Base-by-base conservation (phyloP, 2,329 filamentous ascomycete genomes). In the Arthroderma uncinatum region DNA sequence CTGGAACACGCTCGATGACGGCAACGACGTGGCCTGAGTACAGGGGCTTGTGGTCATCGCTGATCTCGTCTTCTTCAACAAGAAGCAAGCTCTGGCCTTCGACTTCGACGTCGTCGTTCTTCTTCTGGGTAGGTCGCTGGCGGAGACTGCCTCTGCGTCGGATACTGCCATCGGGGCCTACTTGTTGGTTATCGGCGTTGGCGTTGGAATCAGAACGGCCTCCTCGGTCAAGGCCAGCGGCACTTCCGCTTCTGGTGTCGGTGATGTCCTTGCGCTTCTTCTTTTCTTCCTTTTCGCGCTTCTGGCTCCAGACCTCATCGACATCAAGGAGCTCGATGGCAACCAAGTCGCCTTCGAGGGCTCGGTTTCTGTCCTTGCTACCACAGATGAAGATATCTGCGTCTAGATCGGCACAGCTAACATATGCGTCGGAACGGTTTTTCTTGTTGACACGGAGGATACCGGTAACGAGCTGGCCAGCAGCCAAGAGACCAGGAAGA, bases 201-300 rank as follows among this genome's bases (percentile, higher is more conserved):
- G 76, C 74, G 57, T 78, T 77, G 62, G 81, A 80, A 69, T 86
- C 81, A 70, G 72, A 75, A 54, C 75, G 72, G 71, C 74, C 81
- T 70, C 68, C 76, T 74, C 76, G 83, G 70, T 83, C 80, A 66
- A 81, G 84, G 61, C 84, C 84, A 62, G 86, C 86, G 66, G 83
- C 88, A 62, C 82, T 86, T 61, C 86, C 86, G 63, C 82, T 83
- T 62, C 92, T 85, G 59, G 89, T 91, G 70, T 97, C 93, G 34
- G 90, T 94, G 59, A 96, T 95, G 68, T 98, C 93, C 79, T 98
- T 98, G 72, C 93, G 88, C 78, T 97, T 98, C 83, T 98, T 98
- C 82, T 98, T 98, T 73, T 98, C 93, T 75, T 98, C 93, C 73
- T 98, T 98, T 73, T 98, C 93, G 57, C 90, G 89, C 80, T 98